Evolutionary conservation across 352 stramenopile genomes (phyloP), one percentile per base, ranked within the genome.

Genomic region (Pythium brachiatum): DNA sequence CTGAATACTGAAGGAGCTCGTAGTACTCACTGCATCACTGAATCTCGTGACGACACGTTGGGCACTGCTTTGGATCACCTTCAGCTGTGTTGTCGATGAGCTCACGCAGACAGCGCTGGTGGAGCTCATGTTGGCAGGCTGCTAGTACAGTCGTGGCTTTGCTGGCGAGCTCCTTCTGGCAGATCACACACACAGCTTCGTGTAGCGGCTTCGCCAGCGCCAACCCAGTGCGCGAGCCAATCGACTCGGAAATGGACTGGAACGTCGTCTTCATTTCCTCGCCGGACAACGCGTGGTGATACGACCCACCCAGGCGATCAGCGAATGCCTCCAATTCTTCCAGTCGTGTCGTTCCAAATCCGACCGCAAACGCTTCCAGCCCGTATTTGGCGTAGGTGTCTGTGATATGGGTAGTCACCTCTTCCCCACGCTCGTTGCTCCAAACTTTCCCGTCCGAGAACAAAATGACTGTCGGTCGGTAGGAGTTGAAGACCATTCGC

Each of bases 371-470:
- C 0, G 79, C 70, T 44, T 83, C 57, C 1, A 94, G 53, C 0
- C 71, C 78, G 39, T 90, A 82, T 62, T 78, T 84, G 9, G 70
- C 73, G 57, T 90, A 94, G 27, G 54, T 79, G 0, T 53, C 25
- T 20, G 65, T 43, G 29, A 94, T 84, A 34, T 94, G 80, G 3
- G 43, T 57, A 1, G 78, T 81, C 18, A 92, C 27, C 25, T 78
- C 57, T 34, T 87, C 78, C 3, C 83, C 83, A 27, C 77, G 59
- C 18, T 57, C 62, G 51, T 90, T 76, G 11, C 36, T 53, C 1
- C 81, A 81, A 3, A n/a, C n/a, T n/a, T 88, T 73, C 0, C 83
- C 85, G 44, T 94, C 83, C 13, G 81, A 90, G 57, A 94, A 92
- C 44, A 95, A 92, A 12, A 94, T 68, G 2, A 94, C 18, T 5